Evolutionary conservation across 345 rosid genomes (phyloP).

Genomic region (Dimocarpus longan): DNA sequence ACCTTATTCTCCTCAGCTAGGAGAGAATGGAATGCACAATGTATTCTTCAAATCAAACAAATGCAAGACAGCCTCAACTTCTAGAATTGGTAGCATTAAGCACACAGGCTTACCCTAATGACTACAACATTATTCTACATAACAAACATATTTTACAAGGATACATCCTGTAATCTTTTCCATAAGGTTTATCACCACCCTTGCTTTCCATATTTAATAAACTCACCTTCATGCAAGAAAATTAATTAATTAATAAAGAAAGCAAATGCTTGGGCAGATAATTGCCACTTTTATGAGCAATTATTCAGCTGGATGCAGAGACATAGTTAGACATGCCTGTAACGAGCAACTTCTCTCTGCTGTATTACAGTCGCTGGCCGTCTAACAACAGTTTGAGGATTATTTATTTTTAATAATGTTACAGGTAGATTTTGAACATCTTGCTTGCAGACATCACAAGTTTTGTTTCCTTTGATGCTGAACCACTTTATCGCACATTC

Average conservation of each 20-base stretch:
- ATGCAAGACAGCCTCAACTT: not conserved
- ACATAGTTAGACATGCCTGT: constrained; percentile 45
- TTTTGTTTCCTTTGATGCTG: constrained; percentile 61
- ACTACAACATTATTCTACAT: not conserved
- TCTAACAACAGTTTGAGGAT: constrained; percentile 40
- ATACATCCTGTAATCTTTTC: not conserved
- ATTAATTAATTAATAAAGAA: not conserved
- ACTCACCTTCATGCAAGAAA: not conserved
- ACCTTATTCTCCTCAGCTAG: constrained; percentile 4
- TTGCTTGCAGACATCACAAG: constrained; percentile 63
- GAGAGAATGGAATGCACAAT: not conserved
- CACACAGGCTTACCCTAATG: not conserved
- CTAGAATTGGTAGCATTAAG: not conserved
- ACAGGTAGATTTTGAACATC: constrained; percentile 61
- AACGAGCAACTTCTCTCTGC: constrained; percentile 34
- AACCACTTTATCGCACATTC: constrained; percentile 69
- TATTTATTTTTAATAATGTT: constrained; percentile 45
- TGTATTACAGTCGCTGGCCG: constrained; percentile 25
- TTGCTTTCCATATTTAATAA: not conserved
- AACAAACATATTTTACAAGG: not conserved
- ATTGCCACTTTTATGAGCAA: not conserved
- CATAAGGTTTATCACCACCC: not conserved
- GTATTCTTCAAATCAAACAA: not conserved
- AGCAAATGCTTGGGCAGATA: not conserved
- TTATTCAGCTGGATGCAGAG: not conserved